Evolutionary conservation across 768 basidiomycete species (phyloP), one percentile per base, ranked within the genome.

Genomic region (Tulasnella sp.): DNA sequence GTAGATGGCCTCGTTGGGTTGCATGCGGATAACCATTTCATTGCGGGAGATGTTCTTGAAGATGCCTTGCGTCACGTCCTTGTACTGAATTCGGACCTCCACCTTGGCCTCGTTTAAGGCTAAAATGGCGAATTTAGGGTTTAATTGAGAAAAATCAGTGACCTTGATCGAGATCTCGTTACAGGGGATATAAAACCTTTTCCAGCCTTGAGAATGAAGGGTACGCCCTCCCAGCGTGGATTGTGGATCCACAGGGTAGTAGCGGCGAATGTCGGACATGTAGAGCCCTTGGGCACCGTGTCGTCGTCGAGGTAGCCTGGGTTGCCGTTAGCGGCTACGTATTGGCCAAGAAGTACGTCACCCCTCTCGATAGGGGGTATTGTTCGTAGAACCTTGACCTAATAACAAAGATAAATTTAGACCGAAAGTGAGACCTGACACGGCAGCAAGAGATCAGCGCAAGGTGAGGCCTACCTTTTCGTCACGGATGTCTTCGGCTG

Each of bases 281-380:
- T 79, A 22, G 93, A 97, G 68, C 81, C 81, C 69, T 80, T 91
- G 38, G 94, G 94, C 24, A 98, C 94, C 1, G 91, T 97, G 27
- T 86, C 82, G 69, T 99, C 94, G 63, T 99, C 94, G 60, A 96
- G 82, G 71, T 99, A 98, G n/a, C 94, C 94, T n/a, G 96, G 93
- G 72, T 97, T 96, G 60, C 85, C 88, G 65, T 87, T 82, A 25
- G 85, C 85, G 34, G 76, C 75, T 52, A 89, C 86, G 70, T 99
- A 99, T 72, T 99, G 94, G 9, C 96, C 94, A 54, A 99, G 81
- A 49, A 99, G 82, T 30, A 84, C 84, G 67, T 98, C 92, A 56
- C 76, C 72, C 34, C 72, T 73, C 64, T 80, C 76, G 66, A 98
- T 83, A 11, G 93, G 82, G 52, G 89, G 84, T 67, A 99, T 97